Base-by-base conservation (phyloP, 2,329 filamentous ascomycete species). In the Hortaea sp. region DNA sequence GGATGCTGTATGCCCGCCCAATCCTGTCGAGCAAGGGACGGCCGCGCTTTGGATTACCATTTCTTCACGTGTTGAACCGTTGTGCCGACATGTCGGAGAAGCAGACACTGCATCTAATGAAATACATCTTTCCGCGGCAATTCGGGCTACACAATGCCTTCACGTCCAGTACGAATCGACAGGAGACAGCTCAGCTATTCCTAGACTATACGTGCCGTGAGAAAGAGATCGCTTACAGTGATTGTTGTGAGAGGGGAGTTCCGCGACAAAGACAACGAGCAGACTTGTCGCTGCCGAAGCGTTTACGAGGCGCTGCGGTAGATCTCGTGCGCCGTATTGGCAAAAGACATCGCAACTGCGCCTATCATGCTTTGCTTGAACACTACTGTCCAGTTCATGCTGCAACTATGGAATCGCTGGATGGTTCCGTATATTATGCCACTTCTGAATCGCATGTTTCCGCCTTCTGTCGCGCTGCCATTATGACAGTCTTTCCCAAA, bases 111-210 rank as follows among this genome's bases (percentile, higher is more conserved):
- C 85, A 84, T 55, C 67, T 94, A 13, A 79, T 95, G 77, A 92
- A 90, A 72, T 90, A 97, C 64, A 81, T 98, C 1, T 98, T 98
- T 56, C 92, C 92, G 30, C 76, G 83, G 7, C 89, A 97, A 59
- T 97, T 95, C 59, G 79, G 79, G 10, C 70, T 98, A 3, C 88
- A 94, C 60, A 98, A 97, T 64, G 88, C 84, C n/a, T 95, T 97
- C 61, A 88, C 81, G 0, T 85, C 81, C 5, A 67, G 70, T 3
- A 74, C 84, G 11, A 76, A 92, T 61, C 62, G 61, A 20, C 75
- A 68, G 42, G 77, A 85, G 57, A 90, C 83, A 0, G 71, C 78
- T 0, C 84, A 90, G 56, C 77, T 76, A 28, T 82, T 90, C 58
- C 85, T 87, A 58, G 88, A 95, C 63, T 94, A 95, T 61, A 89